A percentile compares a stretch with the other conserved stretches of the same genome.
These are phyloP conservation scores for Peltaster fructicola DNA, from an alignment of 2,329 filamentous ascomycete species.

Conservation along the genomic window DNA sequence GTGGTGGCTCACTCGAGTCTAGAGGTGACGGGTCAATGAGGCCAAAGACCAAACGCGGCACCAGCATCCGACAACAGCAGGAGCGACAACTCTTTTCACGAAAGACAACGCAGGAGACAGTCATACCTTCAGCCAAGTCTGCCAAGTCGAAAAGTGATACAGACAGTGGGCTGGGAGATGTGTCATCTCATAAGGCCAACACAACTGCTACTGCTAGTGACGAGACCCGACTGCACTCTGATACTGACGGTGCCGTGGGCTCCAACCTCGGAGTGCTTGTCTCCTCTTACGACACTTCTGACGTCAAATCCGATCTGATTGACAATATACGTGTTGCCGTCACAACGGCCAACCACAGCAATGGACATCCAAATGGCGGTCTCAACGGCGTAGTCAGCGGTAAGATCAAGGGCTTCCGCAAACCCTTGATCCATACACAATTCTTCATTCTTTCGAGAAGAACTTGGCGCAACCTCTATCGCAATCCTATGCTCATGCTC, in stretches of 20 bases:
- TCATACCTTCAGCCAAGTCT: conserved; percentile 22
- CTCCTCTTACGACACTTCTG: conserved; percentile 55
- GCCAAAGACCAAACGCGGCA: conserved; percentile 51
- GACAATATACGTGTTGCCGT: conserved; percentile 65
- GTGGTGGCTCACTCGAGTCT: conserved; percentile 40
- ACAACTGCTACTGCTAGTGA: conserved; percentile 27
- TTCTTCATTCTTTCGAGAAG: conserved; percentile 78
- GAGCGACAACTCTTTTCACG: conserved; percentile 82
- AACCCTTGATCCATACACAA: conserved; percentile 62
- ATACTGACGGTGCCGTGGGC: conserved; percentile 26
- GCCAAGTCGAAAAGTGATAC: conserved; percentile 37
- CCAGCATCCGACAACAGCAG: conserved; percentile 71
- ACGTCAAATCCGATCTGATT: conserved; percentile 54
- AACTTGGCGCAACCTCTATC: conserved; percentile 94
- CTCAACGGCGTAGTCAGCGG: conserved; percentile 32
- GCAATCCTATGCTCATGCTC: conserved; percentile 95
- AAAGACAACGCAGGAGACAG: conserved; percentile 42
- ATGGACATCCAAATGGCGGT: conserved; percentile 35
- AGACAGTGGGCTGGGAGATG: conserved; percentile 23
- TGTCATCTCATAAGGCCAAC: conserved; percentile 33
- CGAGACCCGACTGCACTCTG: no score
- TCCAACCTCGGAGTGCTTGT: conserved; percentile 75
- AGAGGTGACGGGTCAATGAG: conserved; percentile 25
- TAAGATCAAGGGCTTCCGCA: conserved; percentile 58
- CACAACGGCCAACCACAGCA: conserved; percentile 44